Percentiles rank a stretch among this genome's conserved stretches.
Evolutionary conservation across 2,329 filamentous ascomycete genomes (phyloP).

Genomic region (Penicillium vulpinum): DNA sequence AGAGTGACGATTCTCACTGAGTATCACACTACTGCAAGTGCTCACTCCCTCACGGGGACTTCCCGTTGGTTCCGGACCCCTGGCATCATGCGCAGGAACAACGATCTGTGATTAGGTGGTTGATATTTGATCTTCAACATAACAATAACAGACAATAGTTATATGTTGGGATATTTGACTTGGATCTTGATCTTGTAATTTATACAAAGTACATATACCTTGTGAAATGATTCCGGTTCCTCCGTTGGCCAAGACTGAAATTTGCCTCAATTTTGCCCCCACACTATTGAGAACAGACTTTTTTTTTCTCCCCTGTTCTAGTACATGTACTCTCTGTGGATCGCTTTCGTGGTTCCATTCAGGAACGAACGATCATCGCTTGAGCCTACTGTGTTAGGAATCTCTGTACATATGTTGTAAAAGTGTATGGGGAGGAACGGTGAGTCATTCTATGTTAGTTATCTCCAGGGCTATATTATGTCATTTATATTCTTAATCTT

Average conservation of each 20-base stretch:
- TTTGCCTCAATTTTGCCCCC: neutral
- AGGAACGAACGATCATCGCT: slow-evolving; percentile 14
- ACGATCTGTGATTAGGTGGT: neutral
- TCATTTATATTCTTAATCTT: neutral
- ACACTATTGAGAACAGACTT: neutral
- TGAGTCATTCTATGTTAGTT: slow-evolving; percentile 7
- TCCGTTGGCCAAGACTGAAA: neutral
- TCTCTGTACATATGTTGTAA: neutral
- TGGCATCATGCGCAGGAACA: slow-evolving; percentile 25
- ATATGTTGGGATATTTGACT: neutral
- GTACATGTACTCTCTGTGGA: neutral
- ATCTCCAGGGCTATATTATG: neutral
- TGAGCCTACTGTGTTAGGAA: slow-evolving; percentile 10
- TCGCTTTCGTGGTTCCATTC: neutral
- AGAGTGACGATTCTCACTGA: slow-evolving; percentile 14
- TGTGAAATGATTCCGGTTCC: neutral
- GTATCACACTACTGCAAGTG: slow-evolving; percentile 8
- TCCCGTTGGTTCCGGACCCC: slow-evolving; percentile 15
- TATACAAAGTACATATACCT: neutral
- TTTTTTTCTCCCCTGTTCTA: neutral
- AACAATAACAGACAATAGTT: neutral
- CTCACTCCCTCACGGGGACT: slow-evolving; percentile 1
- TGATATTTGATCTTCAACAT: neutral
- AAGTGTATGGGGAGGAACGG: slow-evolving; percentile 7
- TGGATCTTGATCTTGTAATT: neutral